Conservation (phyloP, 2,329 filamentous ascomycete genomes). For the Diaporthe citri region DNA sequence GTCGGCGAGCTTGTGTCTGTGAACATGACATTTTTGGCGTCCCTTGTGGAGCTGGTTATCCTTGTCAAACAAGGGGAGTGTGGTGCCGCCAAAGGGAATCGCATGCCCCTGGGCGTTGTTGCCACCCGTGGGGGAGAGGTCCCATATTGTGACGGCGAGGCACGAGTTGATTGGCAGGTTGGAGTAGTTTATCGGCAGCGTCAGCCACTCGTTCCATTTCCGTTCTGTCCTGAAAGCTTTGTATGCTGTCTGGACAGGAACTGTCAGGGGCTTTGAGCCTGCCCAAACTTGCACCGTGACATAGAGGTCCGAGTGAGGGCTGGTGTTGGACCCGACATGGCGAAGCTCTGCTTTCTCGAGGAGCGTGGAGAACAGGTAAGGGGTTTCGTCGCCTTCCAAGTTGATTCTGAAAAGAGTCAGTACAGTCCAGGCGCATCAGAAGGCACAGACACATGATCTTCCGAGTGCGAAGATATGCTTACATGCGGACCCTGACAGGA, state of each 20-base stretch:
- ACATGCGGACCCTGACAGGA: slow-evolving; percentile 77
- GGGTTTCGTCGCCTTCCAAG: slow-evolving; percentile 82
- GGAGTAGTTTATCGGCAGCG: slow-evolving; percentile 86
- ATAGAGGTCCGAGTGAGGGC: slow-evolving; percentile 88
- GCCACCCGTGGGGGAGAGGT: slow-evolving; percentile 84
- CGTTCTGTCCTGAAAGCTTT: slow-evolving; percentile 85
- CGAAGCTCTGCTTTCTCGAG: slow-evolving; percentile 83
- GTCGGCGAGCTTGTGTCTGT: slow-evolving; percentile 86
- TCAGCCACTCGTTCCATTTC: slow-evolving; percentile 97
- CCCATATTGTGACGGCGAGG: slow-evolving; percentile 95
- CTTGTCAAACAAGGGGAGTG: slow-evolving; percentile 89
- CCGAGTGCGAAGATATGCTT: slow-evolving; percentile 43
- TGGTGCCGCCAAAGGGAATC: slow-evolving; percentile 94
- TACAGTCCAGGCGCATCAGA: background rate
- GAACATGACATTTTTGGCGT: slow-evolving; percentile 88
- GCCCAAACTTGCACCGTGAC: slow-evolving; percentile 95
- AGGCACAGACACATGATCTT: background rate
- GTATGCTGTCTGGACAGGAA: slow-evolving; percentile 92
- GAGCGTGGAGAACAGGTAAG: slow-evolving; percentile 81
- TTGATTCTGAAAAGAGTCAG: slow-evolving; percentile 66
- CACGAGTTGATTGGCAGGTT: slow-evolving; percentile 85
- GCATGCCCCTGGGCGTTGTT: slow-evolving; percentile 79
- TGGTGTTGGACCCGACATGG: slow-evolving; percentile 88
- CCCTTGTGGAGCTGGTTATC: slow-evolving; percentile 94
- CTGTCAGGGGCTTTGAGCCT: slow-evolving; percentile 93